Conservation (phyloP, 257 asterid genomes). For the Fraxinus americana region DNA sequence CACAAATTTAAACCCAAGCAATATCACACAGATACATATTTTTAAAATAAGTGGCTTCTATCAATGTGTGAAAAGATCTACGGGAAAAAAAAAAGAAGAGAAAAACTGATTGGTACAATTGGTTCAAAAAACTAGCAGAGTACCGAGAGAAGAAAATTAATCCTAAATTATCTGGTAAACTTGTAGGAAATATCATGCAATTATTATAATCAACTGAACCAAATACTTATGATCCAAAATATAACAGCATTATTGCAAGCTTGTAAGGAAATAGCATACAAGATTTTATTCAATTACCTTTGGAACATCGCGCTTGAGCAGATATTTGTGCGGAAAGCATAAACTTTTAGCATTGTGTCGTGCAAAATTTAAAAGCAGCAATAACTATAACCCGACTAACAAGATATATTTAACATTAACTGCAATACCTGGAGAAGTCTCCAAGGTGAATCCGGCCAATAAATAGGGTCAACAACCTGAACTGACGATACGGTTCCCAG, state of each 20-base stretch:
- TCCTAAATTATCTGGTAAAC: neutral
- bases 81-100: too few species aligned
- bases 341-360: neutral
- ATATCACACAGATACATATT: neutral
- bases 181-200: neutral
- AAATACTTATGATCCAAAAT: too few species aligned
- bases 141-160: neutral
- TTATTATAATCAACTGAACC: neutral
- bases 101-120: neutral
- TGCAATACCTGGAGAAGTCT: constrained; percentile 49
- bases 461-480: constrained; percentile 49
- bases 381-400: neutral
- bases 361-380: neutral
- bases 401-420: constrained; percentile 1
- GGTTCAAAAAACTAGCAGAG: neutral
- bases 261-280: neutral
- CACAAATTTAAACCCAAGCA: neutral
- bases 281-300: too few species aligned
- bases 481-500: constrained; percentile 57
- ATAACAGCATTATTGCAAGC: too few species aligned
- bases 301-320: neutral
- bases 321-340: neutral
- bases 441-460: constrained; percentile 63
- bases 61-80: neutral
- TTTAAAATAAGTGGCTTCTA: neutral